Base-by-base conservation (phyloP, 2,329 filamentous ascomycete species). In the Elsinoe batatas region DNA sequence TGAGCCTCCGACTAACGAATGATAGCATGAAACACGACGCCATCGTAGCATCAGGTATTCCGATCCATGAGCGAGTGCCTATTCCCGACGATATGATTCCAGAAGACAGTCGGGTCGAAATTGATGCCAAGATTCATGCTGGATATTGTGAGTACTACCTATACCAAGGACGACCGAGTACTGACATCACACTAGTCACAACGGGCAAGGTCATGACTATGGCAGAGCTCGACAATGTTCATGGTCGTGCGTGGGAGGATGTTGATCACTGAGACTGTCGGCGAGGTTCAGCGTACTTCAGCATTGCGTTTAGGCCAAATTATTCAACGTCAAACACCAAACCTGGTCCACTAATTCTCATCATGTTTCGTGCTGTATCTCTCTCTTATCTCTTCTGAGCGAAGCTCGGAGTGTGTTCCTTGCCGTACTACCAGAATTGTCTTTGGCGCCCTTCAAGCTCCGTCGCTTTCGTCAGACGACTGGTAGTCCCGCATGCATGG, bases 71-170 rank as follows among this genome's bases (percentile, higher is more conserved):
- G 73, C 81, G 91, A 58, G 84, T 97, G 47, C 90, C 94, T 58
- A 88, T 97, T 61, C 93, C 91, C 3, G 89, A 95, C 61, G 87
- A 93, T 32, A 83, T 93, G 80, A 96, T 97, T 64, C 93, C 93
- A 11, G 88, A 85, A 60, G 93, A 97, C 72, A 95, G 90, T 54
- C 79, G 91, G 62, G 93, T 97, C n/a, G 93, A 98, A 71, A 98
- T 97, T 66, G 93, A 97, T 71, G 93, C 93, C 58, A 97, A 97
- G 76, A 96, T 97, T 68, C 93, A 91, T 64, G 90, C 91, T 58
- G 93, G 82, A 18, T 84, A 84, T 66, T 84, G 87, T 89, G 73
- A 72, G 82, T 73, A 8, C 50, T 1, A 22, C 17, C 12, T n/a
- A n/a, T n/a, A n/a, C n/a, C n/a, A n/a, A n/a, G n/a, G n/a, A n/a